Evolutionary conservation across 495 filamentous ascomycete species (phyloP), one percentile per base, ranked within the genome.

Genomic region (Penicillium alfredii): DNA sequence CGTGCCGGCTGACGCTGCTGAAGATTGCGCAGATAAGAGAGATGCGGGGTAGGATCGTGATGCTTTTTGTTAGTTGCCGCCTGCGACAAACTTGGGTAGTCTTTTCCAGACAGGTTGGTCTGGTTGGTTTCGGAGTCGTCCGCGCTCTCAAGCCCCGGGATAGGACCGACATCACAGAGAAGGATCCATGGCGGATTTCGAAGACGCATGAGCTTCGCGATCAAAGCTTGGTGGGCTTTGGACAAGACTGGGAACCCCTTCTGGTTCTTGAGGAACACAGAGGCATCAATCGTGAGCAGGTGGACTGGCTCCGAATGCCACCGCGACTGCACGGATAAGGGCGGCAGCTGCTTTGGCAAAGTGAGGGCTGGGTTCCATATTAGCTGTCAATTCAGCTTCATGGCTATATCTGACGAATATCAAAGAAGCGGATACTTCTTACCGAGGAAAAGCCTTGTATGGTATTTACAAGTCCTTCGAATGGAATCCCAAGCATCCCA

Each of bases 401-500:
- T n/a, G n/a, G n/a, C n/a, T n/a, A n/a, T n/a, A n/a, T 19, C 6
- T 24, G 12, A 23, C 2, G 19, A 30, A 30, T 12, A 19, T 10
- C 4, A 4, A 30, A 12, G 14, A 34, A 17, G 24, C 6, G 17
- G 13, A 21, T 33, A 44, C 42, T 49, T 67, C 87, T 69, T 82
- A 97, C 90, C 88, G 63, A 96, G 77, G 39, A 81, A 83, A 35
- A 98, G 70, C 58, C 85, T 75, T 31, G 72, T 54, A 58, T 81
- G 81, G 50, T 97, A 96, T 64, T 78, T 86, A 78, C 88, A 97
- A 16, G 85, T 66, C 27, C 83, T 81, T 35, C 93, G 70, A 46
- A 97, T 86, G 21, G 78, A 66, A 58, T 97, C 81, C 92, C 92
- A 98, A 6, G 82, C 81, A 65, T 96, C 90, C 93, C 92, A 98